Percentiles rank a stretch among this genome's conserved stretches.
phyloP scores from a whole-genome alignment of 768 basidiomycete species.

The Amanita thiersii region DNA sequence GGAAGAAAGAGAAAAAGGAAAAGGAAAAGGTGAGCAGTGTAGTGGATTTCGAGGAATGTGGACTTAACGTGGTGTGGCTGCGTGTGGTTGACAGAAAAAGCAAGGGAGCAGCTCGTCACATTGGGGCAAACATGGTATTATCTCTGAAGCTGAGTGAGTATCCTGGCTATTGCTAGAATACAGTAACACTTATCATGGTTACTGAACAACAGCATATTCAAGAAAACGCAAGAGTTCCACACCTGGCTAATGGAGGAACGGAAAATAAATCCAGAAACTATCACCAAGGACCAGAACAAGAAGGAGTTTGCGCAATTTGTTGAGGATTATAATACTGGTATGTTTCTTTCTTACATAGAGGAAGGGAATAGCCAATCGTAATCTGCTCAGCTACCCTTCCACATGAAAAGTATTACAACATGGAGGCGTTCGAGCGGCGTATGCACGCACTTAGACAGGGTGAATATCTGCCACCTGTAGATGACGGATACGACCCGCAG shows the following conservation, averaged over 20 bases:
- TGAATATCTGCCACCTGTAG: slow-evolving; percentile 64
- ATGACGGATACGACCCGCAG: slow-evolving; percentile 72
- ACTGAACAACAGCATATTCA: slow-evolving; percentile 53
- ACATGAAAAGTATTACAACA: slow-evolving; percentile 93
- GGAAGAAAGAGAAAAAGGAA: slow-evolving; percentile 52
- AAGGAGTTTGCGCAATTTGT: slow-evolving; percentile 81
- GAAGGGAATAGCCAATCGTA: neutral
- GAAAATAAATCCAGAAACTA: slow-evolving; percentile 82
- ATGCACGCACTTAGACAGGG: slow-evolving; percentile 84
- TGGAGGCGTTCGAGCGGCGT: slow-evolving; percentile 74
- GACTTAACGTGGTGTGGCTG: slow-evolving; percentile 2
- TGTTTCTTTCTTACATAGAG: slow-evolving; percentile 9
- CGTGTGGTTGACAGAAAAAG: slow-evolving; percentile 34
- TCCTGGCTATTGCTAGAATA: neutral
- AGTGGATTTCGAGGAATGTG: neutral
- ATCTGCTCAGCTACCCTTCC: slow-evolving; percentile 76
- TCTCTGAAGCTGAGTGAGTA: slow-evolving; percentile 75
- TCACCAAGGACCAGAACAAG: slow-evolving; percentile 77
- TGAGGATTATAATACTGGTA: slow-evolving; percentile 81
- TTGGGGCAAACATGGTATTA: slow-evolving; percentile 90
- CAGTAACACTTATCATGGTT: neutral
- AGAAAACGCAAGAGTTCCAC: slow-evolving; percentile 79
- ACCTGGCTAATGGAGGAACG: slow-evolving; percentile 93
- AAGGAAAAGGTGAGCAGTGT: slow-evolving; percentile 45
- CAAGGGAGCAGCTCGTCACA: slow-evolving; percentile 48